Percentiles rank a stretch among this genome's conserved stretches.
Evolutionary conservation across 768 basidiomycete genomes (phyloP).

Genomic region (Podaxis sp.): DNA sequence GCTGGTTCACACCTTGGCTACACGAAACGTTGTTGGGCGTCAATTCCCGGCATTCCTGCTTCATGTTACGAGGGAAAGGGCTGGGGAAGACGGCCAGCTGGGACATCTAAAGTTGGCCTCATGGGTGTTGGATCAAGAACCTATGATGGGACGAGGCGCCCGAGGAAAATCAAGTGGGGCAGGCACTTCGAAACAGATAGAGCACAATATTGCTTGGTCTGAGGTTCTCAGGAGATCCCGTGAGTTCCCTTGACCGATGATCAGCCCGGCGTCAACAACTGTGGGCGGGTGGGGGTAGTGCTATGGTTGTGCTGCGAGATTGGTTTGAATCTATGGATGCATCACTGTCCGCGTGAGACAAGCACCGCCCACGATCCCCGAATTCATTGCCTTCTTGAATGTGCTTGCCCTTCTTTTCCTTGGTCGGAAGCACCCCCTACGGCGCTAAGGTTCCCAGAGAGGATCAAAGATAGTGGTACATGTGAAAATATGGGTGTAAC

Average conservation of each 20-base stretch:
- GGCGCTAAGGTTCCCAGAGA: background rate
- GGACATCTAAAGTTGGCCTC: background rate
- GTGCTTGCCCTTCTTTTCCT: background rate
- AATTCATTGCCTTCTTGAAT: background rate
- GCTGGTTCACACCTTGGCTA: background rate
- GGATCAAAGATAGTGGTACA: background rate
- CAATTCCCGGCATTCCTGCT: background rate
- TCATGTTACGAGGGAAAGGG: background rate
- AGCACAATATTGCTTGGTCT: background rate
- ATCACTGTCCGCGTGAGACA: no score
- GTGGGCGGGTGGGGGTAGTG: background rate
- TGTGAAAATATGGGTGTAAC: background rate
- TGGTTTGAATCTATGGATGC: no score
- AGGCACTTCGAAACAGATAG: background rate
- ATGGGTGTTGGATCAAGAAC: background rate
- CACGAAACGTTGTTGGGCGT: background rate
- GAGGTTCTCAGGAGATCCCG: background rate
- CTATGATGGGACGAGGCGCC: conserved; percentile 2
- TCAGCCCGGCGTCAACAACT: background rate
- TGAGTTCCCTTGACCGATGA: background rate
- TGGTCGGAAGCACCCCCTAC: background rate
- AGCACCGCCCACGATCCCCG: background rate
- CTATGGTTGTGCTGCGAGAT: no score
- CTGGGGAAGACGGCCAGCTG: background rate
- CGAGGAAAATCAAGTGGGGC: background rate